Evolutionary conservation across 1,284 basidiomycete species (phyloP), one percentile per base, ranked within the genome.

Genomic region (Coniferiporia weirii): DNA sequence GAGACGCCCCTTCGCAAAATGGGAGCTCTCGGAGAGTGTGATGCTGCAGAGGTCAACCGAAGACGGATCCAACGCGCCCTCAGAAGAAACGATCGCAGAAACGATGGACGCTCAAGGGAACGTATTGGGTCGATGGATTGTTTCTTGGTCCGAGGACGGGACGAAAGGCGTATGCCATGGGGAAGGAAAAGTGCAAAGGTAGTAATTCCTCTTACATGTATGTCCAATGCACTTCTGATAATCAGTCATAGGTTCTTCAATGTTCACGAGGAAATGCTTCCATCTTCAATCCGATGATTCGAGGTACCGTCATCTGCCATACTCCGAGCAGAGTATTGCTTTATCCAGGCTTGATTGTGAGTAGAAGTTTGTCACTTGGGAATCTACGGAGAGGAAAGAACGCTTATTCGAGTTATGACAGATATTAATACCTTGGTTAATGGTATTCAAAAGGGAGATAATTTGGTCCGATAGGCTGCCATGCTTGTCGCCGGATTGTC

Each of bases 121-220:
- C 10, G 73, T 89, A 13, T 47, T 91, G 12, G 92, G 92, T 13
- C 74, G 84, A 52, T 94, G 90, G 90, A 74, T 89, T 27, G 91
- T 93, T 0, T 78, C 74, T 52, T 94, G 89, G 87, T 80, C 74
- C 20, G 79, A 83, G 61, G 74, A 79, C 48, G 85, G 85, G 2
- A 74, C 66, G 22, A 51, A 76, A 58, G 86, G 88, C 17, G 75
- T 70, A 5, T 89, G 89, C 66, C 75, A 75, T 22, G 75, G 78
- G 61, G 75, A 79, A 27, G 89, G 90, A 6, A 75, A 74, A 48
- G 75, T 90, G 10, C 75, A 81, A 54, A 77, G 84, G 91, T 91
- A 67, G 65, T 77, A 90, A 68, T 94, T 93, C 70, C 91, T 92
- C 66, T 88, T 94, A 36, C 91, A 93, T 65, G 85, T 27, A 17